Evolutionary conservation across 176 grass and related monocot species (phyloP).

Genomic region (Lolium perenne): DNA sequence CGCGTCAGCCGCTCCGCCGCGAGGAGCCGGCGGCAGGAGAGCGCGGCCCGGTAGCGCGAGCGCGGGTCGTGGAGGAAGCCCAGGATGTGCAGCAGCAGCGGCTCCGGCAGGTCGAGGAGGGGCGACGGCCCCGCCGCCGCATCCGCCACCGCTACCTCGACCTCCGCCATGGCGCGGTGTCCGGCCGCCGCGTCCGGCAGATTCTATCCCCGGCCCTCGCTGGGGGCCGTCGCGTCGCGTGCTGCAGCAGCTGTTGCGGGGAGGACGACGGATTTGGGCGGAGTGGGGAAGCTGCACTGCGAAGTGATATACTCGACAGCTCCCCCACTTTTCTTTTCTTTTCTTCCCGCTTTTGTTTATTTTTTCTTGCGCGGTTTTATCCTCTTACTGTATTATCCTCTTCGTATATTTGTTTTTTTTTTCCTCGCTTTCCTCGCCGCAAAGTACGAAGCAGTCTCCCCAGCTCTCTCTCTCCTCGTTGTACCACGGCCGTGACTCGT

Average conservation of each 20-base stretch:
- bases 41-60: conserved; percentile 59
- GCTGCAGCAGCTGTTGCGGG: neutral
- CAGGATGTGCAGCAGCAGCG: conserved; percentile 69
- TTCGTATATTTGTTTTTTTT: conserved; percentile 15
- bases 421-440: neutral
- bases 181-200: conserved; percentile 8
- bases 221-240: neutral
- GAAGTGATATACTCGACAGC: conserved; percentile 63
- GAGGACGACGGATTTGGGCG: conserved; percentile 8
- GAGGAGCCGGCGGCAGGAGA: conserved; percentile 57
- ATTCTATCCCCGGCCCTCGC: neutral
- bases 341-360: neutral
- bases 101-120: conserved; percentile 83
- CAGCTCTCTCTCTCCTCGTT: neutral
- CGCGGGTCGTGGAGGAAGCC: conserved; percentile 55
- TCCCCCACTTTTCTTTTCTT: neutral
- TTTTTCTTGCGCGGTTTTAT: neutral
- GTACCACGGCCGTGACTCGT: too few relatives aligned
- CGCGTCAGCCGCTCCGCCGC: conserved; percentile 73
- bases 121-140: conserved; percentile 5
- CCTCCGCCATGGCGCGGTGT: conserved; percentile 38
- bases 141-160: neutral
- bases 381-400: conserved; percentile 43
- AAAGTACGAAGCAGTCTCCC: neutral
- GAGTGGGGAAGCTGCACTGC: conserved; percentile 40